Conservation (phyloP, 23 red algal genomes). For the Gracilariopsis chorda region DNA sequence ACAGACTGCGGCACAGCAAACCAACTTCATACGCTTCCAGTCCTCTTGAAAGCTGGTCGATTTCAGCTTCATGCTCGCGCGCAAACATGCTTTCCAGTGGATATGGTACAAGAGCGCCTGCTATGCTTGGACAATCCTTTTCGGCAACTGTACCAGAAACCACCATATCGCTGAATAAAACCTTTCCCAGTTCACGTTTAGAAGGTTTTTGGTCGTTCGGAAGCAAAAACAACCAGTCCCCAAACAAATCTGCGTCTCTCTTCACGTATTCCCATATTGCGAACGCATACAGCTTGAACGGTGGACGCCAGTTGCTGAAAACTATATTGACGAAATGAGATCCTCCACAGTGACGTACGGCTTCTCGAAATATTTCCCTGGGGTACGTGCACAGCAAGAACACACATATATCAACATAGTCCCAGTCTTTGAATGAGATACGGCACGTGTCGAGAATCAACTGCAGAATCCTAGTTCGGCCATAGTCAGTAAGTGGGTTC, state of each 20-base stretch:
- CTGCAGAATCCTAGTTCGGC: not conserved
- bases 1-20: conserved; percentile 32
- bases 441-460: not conserved
- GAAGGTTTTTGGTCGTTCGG: not conserved
- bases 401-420: not conserved
- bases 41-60: not conserved
- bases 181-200: not conserved
- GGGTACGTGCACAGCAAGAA: not conserved
- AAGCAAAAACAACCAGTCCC: conserved; percentile 8
- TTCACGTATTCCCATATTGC: conserved; percentile 5
- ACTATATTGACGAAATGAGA: conserved; percentile 6
- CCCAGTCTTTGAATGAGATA: not conserved
- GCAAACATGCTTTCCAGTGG: conserved; percentile 28
- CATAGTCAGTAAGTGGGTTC: not conserved
- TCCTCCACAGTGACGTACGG: not conserved
- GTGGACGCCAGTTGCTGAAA: conserved; percentile 6
- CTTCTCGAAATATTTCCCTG: not conserved
- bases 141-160: not conserved
- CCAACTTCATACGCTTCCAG: conserved; percentile 1
- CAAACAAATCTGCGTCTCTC: conserved; percentile 6
- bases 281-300: not conserved
- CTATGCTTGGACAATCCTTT: not conserved
- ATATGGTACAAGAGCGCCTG: not conserved
- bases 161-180: conserved; percentile 16
- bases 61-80: not conserved